phyloP scores from a whole-genome alignment of 495 filamentous ascomycete genomes.

The Oleoguttula mirabilis region DNA sequence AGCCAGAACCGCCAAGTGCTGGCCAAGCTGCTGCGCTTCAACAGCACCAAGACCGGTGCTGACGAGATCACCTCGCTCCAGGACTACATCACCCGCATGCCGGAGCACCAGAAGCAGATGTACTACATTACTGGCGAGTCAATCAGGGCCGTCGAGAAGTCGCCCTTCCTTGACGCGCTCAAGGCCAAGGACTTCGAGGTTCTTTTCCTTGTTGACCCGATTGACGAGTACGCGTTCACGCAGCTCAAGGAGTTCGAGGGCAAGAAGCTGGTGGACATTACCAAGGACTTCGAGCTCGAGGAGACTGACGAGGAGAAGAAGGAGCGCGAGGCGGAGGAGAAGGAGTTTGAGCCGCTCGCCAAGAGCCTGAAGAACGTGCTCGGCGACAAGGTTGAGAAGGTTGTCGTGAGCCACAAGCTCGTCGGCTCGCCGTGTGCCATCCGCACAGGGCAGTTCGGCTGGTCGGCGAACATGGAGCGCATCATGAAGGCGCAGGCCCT shows the following conservation, averaged over 20 bases:
- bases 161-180: conserved; percentile 95
- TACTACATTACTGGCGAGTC: conserved; percentile 99
- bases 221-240: conserved; percentile 99
- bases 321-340: conserved; percentile 88
- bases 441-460: conserved; percentile 98
- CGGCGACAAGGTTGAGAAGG: conserved; percentile 99
- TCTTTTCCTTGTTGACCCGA: conserved; percentile 97
- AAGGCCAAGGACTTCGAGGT: conserved; percentile 99
- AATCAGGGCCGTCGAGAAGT: conserved; percentile 93
- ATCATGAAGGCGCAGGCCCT: conserved; percentile 99
- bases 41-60: conserved; percentile 87
- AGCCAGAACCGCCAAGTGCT: conserved; percentile 88
- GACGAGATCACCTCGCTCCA: conserved; percentile 87
- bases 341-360: conserved; percentile 86
- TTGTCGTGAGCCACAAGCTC: conserved; percentile 97
- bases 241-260: conserved; percentile 99
- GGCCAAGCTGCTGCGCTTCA: conserved; percentile 96
- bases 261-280: conserved; percentile 99
- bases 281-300: conserved; percentile 99
- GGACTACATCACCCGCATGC: conserved; percentile 98
- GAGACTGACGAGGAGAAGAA: conserved; percentile 99
- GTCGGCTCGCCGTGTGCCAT: conserved; percentile 92
- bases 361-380: conserved; percentile 98
- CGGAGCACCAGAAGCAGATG: conserved; percentile 99
- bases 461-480: conserved; percentile 99